Evolutionary conservation across 768 basidiomycete species (phyloP).

Genomic region (Lactarius hatsudake): DNA sequence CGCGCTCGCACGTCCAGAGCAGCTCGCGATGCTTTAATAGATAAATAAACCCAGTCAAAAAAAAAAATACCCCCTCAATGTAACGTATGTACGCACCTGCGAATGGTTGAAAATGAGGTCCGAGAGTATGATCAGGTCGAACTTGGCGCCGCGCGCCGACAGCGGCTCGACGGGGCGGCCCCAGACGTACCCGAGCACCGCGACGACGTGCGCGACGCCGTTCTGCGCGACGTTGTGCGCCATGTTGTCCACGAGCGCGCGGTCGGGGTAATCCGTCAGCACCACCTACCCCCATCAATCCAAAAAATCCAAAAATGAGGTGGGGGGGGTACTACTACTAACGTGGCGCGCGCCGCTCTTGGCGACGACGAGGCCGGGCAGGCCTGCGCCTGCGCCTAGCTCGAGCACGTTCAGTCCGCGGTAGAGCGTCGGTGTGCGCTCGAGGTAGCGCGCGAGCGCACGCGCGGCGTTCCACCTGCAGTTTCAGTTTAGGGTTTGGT

Average conservation of each 20-base stretch:
- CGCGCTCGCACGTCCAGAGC: constrained; percentile 64
- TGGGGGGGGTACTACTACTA: too few species aligned
- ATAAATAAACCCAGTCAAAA: too few species aligned
- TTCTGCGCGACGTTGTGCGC: constrained; percentile 64
- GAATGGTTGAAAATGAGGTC: constrained; percentile 96
- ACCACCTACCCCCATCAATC: too few species aligned
- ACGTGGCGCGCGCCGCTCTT: constrained; percentile 56
- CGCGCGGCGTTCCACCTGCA: constrained; percentile 74
- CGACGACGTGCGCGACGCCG: constrained; percentile 20
- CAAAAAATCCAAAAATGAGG: too few species aligned
- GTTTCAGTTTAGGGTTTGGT: too few species aligned
- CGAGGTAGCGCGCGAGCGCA: constrained; percentile 67
- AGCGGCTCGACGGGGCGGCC: constrained; percentile 49
- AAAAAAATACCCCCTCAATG: too few species aligned
- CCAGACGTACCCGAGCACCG: constrained; percentile 73
- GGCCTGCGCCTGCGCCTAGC: constrained; percentile 89
- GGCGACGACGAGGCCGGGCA: constrained; percentile 76
- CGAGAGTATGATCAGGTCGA: constrained; percentile 83
- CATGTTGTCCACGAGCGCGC: constrained; percentile 71
- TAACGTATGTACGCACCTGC: constrained; percentile 38
- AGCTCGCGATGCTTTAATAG: constrained; percentile 70
- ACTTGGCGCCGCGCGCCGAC: constrained; percentile 35
- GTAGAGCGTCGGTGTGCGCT: constrained; percentile 49
- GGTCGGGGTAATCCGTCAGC: constrained; percentile 91
- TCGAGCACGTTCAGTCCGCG: constrained; percentile 61